phyloP scores from a whole-genome alignment of 148 eudicot species.

The Vaccinium vitisidaea region DNA sequence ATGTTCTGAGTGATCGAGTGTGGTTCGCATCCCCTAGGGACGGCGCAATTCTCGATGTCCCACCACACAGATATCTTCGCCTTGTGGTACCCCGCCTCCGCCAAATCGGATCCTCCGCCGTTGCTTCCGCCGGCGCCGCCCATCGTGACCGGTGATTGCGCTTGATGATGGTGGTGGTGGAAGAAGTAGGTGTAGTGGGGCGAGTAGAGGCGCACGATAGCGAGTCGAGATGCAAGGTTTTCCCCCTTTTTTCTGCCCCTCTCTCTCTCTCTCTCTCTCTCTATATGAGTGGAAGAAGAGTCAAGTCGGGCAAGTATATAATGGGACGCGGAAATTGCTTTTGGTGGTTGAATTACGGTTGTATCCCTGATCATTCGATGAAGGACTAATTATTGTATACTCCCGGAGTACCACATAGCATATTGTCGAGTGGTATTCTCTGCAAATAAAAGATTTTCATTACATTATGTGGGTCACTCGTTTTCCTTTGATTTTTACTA shows the following conservation, averaged over 20 bases:
- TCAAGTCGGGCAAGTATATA: background rate
- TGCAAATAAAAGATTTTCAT: too few species aligned
- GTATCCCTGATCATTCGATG: background rate
- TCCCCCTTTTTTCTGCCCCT: background rate
- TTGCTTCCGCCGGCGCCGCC: slow-evolving; percentile 15
- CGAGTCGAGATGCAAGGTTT: background rate
- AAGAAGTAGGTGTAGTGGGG: background rate
- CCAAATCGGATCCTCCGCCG: slow-evolving; percentile 15
- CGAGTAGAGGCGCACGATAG: slow-evolving; percentile 8
- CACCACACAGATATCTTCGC: slow-evolving; percentile 83
- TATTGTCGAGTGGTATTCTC: too few species aligned
- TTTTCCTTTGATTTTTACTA: too few species aligned
- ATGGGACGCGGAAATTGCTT: background rate
- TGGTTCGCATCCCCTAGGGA: slow-evolving; percentile 61
- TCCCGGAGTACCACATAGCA: too few species aligned
- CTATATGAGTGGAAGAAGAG: background rate
- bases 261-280: background rate
- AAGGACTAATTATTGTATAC: too few species aligned
- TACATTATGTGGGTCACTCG: too few species aligned
- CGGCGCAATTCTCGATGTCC: slow-evolving; percentile 85
- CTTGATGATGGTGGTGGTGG: background rate
- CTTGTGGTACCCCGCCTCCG: slow-evolving; percentile 46
- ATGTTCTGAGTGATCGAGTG: slow-evolving; percentile 72
- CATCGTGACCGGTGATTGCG: slow-evolving; percentile 1
- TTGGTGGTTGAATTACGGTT: background rate